Evolutionary conservation across 1,139 yeast species (phyloP).

Genomic region (Diutina mesorugosa): DNA sequence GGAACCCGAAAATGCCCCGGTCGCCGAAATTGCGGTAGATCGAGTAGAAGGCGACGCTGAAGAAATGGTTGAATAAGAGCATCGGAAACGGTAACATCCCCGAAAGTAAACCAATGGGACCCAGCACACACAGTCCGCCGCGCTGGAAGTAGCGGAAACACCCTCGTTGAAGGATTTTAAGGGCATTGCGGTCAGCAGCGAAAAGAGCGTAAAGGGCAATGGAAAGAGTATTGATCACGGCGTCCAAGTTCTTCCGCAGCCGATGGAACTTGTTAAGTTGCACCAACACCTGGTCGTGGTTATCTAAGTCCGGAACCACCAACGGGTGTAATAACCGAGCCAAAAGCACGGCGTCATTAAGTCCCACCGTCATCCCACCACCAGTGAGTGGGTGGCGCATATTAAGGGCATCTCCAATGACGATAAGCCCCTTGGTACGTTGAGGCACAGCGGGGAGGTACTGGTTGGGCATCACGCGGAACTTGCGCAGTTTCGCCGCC

Average conservation of each 20-base stretch:
- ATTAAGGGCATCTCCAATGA: slow-evolving; percentile 88
- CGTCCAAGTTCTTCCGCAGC: slow-evolving; percentile 64
- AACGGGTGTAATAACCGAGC: slow-evolving; percentile 46
- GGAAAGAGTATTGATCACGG: slow-evolving; percentile 82
- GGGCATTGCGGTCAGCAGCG: slow-evolving; percentile 66
- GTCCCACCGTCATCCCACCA: slow-evolving; percentile 98
- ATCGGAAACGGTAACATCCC: slow-evolving; percentile 73
- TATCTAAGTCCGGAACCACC: slow-evolving; percentile 43
- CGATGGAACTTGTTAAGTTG: slow-evolving; percentile 57
- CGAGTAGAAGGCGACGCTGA: slow-evolving; percentile 79
- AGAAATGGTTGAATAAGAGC: slow-evolving; percentile 70
- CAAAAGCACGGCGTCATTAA: slow-evolving; percentile 70
- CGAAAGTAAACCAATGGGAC: slow-evolving; percentile 75
- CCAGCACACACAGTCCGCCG: slow-evolving; percentile 71
- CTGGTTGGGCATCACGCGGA: slow-evolving; percentile 90
- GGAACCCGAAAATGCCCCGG: slow-evolving; percentile 57
- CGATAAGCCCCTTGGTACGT: slow-evolving; percentile 61
- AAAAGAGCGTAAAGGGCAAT: slow-evolving; percentile 82
- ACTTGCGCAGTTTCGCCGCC: slow-evolving; percentile 30
- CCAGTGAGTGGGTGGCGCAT: slow-evolving; percentile 99
- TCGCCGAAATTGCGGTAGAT: slow-evolving; percentile 55
- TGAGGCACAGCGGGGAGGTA: slow-evolving; percentile 64
- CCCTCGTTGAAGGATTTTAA: slow-evolving; percentile 68
- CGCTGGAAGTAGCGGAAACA: slow-evolving; percentile 75
- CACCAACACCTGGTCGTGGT: slow-evolving; percentile 40